phyloP scores from a whole-genome alignment of 306 rosid genomes.

The Lathyrus oleraceus region DNA sequence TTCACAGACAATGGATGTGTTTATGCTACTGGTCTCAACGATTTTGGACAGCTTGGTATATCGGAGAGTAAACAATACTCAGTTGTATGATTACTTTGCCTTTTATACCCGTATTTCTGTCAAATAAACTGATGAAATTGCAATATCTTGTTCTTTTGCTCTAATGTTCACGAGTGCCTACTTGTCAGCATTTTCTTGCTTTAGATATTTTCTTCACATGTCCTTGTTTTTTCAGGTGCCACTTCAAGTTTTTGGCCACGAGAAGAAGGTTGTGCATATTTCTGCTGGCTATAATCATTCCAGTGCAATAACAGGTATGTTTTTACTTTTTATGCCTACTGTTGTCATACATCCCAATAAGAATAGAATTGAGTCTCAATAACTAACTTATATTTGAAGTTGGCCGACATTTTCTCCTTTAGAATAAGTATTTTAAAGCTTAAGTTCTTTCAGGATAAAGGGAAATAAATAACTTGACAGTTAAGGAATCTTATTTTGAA shows the following conservation, averaged over 20 bases:
- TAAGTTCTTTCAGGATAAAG: conserved; percentile 3
- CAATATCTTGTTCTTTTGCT: conserved; percentile 16
- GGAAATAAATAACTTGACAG: neutral
- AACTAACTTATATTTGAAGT: conserved; percentile 5
- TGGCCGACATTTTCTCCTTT: neutral
- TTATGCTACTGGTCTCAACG: conserved; percentile 88
- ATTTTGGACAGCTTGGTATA: conserved; percentile 84
- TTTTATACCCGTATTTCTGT: conserved; percentile 17
- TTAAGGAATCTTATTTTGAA: conserved; percentile 12
- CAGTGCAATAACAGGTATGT: conserved; percentile 80
- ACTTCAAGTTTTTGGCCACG: conserved; percentile 58
- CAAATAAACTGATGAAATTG: neutral
- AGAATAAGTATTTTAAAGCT: conserved; percentile 1
- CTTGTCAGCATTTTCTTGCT: neutral
- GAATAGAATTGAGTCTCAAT: neutral
- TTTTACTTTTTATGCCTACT: conserved; percentile 5
- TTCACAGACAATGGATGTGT: conserved; percentile 71
- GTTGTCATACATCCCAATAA: conserved; percentile 5
- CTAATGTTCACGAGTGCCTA: neutral
- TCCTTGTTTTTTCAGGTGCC: conserved; percentile 61
- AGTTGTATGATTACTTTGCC: conserved; percentile 48
- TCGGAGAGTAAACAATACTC: conserved; percentile 51
- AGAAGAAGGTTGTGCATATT: conserved; percentile 65
- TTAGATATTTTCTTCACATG: conserved; percentile 28
- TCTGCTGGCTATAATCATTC: conserved; percentile 92